A percentile compares a stretch with the other conserved stretches of the same genome.
Evolutionary conservation across 805 yeast genomes (phyloP).

Genomic region (Spathaspora gorwiae): DNA sequence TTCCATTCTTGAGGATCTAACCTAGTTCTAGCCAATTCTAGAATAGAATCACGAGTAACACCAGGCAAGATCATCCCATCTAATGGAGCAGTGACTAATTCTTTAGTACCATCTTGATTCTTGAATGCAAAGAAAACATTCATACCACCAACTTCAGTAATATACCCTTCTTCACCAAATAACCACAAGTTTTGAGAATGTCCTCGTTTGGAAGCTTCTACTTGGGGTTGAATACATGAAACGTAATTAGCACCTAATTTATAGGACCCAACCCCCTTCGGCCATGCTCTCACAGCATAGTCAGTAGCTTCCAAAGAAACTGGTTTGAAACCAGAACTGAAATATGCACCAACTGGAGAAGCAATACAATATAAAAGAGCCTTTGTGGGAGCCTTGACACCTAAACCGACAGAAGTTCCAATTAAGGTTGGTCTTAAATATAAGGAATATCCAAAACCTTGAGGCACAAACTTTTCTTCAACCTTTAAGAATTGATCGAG

Average conservation of each 20-base stretch:
- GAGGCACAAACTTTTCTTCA: slow-evolving; percentile 78
- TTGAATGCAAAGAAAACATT: slow-evolving; percentile 86
- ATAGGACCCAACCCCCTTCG: slow-evolving; percentile 96
- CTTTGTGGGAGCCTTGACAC: slow-evolving; percentile 76
- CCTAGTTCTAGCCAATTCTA: slow-evolving; percentile 70
- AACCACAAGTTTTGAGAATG: slow-evolving; percentile 96
- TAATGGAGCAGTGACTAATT: slow-evolving; percentile 91
- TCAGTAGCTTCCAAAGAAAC: slow-evolving; percentile 92
- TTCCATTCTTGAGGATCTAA: slow-evolving; percentile 77
- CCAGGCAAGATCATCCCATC: slow-evolving; percentile 98
- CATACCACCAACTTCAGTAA: slow-evolving; percentile 98
- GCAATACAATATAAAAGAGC: slow-evolving; percentile 85
- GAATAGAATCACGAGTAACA: slow-evolving; percentile 88
- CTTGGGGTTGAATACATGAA: slow-evolving; percentile 88
- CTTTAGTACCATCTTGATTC: slow-evolving; percentile 77
- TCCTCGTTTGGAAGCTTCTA: slow-evolving; percentile 85
- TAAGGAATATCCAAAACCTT: slow-evolving; percentile 82
- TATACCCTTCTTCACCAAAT: slow-evolving; percentile 78
- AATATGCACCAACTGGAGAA: slow-evolving; percentile 95
- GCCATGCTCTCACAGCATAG: slow-evolving; percentile 98
- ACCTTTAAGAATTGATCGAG: slow-evolving; percentile 71
- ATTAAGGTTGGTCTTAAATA: slow-evolving; percentile 94
- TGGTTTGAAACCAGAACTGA: slow-evolving; percentile 89
- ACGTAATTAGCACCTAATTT: slow-evolving; percentile 98
- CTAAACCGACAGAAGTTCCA: slow-evolving; percentile 85